Percentiles rank a stretch among this genome's conserved stretches.
These are phyloP conservation scores for Vaccinium vitisidaea DNA, from an alignment of 148 eudicot species.

Conservation along the genomic window DNA sequence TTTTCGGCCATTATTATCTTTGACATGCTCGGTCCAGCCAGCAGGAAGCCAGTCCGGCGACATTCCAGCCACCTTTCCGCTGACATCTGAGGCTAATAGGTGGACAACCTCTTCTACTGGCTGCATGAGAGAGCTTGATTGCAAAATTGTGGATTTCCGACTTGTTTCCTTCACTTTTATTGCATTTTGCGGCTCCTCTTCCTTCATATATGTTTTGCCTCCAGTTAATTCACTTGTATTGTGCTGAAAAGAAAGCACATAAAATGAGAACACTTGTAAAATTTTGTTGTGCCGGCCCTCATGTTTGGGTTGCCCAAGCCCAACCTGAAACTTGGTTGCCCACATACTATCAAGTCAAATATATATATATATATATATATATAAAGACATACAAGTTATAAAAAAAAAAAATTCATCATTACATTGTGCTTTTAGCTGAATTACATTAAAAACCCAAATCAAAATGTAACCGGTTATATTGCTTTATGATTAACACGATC, in stretches of 20 bases:
- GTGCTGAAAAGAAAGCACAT: neutral
- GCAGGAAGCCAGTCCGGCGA: constrained; percentile 11
- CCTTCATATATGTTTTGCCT: neutral
- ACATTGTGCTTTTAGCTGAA: too few relatives aligned
- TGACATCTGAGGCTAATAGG: neutral
- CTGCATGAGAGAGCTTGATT: neutral
- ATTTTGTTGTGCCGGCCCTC: neutral
- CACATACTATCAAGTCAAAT: too few relatives aligned
- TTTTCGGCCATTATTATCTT: constrained; percentile 32
- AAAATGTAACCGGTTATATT: too few relatives aligned
- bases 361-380: too few relatives aligned
- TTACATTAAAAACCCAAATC: too few relatives aligned
- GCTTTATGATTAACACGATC: too few relatives aligned
- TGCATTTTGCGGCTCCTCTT: neutral
- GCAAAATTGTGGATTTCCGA: neutral
- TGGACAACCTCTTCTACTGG: neutral
- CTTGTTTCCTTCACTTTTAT: neutral
- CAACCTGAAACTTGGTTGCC: too few relatives aligned
- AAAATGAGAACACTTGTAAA: neutral
- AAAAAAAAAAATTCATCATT: too few relatives aligned
- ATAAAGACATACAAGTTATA: too few relatives aligned
- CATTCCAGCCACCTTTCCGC: neutral
- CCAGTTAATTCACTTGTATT: neutral
- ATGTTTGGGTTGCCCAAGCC: too few relatives aligned
- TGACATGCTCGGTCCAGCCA: constrained; percentile 38